Evolutionary conservation across 768 basidiomycete genomes (phyloP), one percentile per base, ranked within the genome.

Genomic region (Hypsizygus marmoreus): DNA sequence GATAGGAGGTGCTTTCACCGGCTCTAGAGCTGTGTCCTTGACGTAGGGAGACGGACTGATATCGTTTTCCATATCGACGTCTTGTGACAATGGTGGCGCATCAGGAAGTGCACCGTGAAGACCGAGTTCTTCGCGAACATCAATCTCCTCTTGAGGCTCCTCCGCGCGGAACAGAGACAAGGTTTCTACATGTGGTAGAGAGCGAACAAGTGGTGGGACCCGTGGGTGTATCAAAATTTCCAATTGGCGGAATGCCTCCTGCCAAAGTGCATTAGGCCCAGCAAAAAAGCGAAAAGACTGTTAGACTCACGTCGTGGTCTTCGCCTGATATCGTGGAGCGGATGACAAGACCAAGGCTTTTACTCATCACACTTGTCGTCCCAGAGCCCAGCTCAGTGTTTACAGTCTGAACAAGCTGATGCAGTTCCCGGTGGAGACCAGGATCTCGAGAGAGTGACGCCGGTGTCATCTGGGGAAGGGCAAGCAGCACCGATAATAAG

Each of bases 151-250:
- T 14, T 73, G 68, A 23, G 78, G 73, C 56, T 88, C 86, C 52
- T 90, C 86, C 2, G 69, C 66, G 20, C 73, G 75, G 53, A 81
- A 82, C 22, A 91, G 70, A 10, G 82, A 75, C 12, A 90, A 59
- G 1, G 73, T 63, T 50, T 86, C 86, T 9, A 86, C 59, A 23
- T 76, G 71, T 12, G 88, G 87, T 45, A 87, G 62, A 3, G 84
- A 73, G 34, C 85, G 81, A 42, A 90, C 71, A 10, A 89, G 65
- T 6, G 90, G 86, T 7, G 91, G 91, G 4, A 88, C 72, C 16
- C 89, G 84, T 35, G 91, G 90, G 56, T 93, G 91, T 9, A 94
- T 59, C 17, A 91, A 66, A 20, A 84, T 60, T 46, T 88, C 87
- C 36, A 87, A 57, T 26, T 67, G 66, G 16, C 57, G 66, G 49